Conservation (phyloP, 768 basidiomycete species). For the Suillus discolor region DNA sequence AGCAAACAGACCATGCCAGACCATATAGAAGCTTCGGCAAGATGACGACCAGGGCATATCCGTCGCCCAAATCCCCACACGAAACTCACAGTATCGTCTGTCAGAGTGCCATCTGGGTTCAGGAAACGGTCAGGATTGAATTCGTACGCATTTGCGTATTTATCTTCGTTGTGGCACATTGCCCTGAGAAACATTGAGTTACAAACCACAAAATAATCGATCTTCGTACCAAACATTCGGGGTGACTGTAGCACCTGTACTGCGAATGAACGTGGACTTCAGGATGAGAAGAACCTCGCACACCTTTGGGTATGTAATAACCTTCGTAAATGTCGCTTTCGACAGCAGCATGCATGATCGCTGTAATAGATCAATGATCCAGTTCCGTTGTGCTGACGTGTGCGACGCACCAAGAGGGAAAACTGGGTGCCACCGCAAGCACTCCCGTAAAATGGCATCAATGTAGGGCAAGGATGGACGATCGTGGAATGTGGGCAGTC, state of each 20-base stretch:
- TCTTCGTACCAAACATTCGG: conserved; percentile 8
- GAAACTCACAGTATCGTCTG: conserved; percentile 5
- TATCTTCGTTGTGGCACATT: conserved; percentile 49
- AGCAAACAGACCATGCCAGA: conserved; percentile 8
- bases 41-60: conserved; percentile 7
- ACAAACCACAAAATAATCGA: not conserved
- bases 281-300: not conserved
- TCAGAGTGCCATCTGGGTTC: conserved; percentile 8
- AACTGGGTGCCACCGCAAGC: conserved; percentile 15
- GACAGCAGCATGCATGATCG: conserved; percentile 29
- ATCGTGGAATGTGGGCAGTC: conserved; percentile 18
- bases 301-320: conserved; percentile 54
- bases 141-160: conserved; percentile 51
- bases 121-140: conserved; percentile 60
- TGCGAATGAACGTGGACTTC: not conserved
- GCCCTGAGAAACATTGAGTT: conserved; percentile 26
- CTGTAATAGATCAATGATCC: not conserved
- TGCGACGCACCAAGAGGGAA: conserved; percentile 19
- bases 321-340: conserved; percentile 42
- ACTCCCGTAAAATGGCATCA: conserved; percentile 17
- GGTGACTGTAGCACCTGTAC: conserved; percentile 4
- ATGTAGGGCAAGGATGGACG: conserved; percentile 18
- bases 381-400: not conserved
- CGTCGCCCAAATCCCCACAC: conserved; percentile 12
- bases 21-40: conserved; percentile 12